Evolutionary conservation across 371 early-diverging fungal genomes (phyloP).

Genomic region (Cokeromyces recurvatus): DNA sequence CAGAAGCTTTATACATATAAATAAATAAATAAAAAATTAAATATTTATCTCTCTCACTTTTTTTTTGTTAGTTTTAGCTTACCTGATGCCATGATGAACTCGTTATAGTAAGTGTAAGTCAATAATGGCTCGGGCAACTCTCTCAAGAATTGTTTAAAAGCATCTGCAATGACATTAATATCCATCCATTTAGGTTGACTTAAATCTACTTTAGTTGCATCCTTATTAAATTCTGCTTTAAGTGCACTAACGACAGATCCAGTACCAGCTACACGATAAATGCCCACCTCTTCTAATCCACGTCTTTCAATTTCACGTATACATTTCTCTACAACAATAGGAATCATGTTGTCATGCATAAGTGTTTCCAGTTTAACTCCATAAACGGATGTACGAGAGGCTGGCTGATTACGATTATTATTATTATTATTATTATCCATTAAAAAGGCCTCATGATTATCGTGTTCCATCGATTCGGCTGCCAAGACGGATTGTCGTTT

Average conservation of each 20-base stretch:
- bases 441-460: background rate
- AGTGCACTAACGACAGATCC: constrained; percentile 63
- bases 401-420: background rate
- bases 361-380: constrained; percentile 58
- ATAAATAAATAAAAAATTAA: background rate
- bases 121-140: constrained; percentile 92
- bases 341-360: constrained; percentile 58
- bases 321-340: constrained; percentile 66
- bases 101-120: constrained; percentile 76
- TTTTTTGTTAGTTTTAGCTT: constrained; percentile 10
- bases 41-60: no score
- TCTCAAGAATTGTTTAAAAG: constrained; percentile 90
- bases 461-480: constrained; percentile 19
- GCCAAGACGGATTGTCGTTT: constrained; percentile 52
- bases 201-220: constrained; percentile 54
- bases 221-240: constrained; percentile 55
- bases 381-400: constrained; percentile 36
- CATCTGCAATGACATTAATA: constrained; percentile 86
- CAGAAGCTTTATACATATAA: constrained; percentile 40
- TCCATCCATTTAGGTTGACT: constrained; percentile 68
- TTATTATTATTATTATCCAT: background rate
- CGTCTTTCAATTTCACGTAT: constrained; percentile 73
- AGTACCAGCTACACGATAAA: constrained; percentile 77
- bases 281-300: constrained; percentile 81
- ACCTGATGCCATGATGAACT: constrained; percentile 82